phyloP scores from a whole-genome alignment of 2,329 filamentous ascomycete genomes.

The Clathrospora elynae region DNA sequence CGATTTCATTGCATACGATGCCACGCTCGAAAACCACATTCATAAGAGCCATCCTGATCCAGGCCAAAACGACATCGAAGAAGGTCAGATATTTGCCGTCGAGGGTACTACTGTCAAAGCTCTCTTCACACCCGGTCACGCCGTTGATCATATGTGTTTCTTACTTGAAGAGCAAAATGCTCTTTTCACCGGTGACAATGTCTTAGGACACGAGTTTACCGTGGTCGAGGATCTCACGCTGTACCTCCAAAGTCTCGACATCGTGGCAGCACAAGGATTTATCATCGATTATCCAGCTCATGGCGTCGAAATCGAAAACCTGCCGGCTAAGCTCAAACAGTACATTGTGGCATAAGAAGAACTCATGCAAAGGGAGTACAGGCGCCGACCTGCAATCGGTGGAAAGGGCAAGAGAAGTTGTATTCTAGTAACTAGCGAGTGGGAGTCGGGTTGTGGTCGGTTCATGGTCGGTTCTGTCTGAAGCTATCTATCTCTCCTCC shows the following conservation, averaged over 20 bases:
- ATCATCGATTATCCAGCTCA: background rate
- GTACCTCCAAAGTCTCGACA: background rate
- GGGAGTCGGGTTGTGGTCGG: too few species aligned
- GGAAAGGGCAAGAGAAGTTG: too few species aligned
- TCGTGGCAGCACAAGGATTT: background rate
- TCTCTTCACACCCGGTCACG: slow-evolving; percentile 31
- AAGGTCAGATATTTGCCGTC: slow-evolving; percentile 47
- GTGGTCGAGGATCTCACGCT: background rate
- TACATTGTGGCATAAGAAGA: too few species aligned
- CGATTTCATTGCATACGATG: slow-evolving; percentile 43
- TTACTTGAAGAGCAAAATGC: slow-evolving; percentile 43
- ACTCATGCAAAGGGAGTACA: too few species aligned
- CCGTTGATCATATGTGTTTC: slow-evolving; percentile 44
- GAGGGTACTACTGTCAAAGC: slow-evolving; percentile 50
- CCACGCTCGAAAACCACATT: slow-evolving; percentile 31
- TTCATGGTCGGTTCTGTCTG: too few species aligned
- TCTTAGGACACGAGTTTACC: background rate
- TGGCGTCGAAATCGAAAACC: too few species aligned
- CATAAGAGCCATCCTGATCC: slow-evolving; percentile 46
- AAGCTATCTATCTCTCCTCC: too few species aligned
- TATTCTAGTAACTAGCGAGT: too few species aligned
- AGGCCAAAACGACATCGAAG: slow-evolving; percentile 41
- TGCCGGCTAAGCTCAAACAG: too few species aligned
- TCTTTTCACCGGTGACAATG: slow-evolving; percentile 47
- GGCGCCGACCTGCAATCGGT: too few species aligned